These are phyloP conservation scores for Dianthus caryophyllus DNA, from an alignment of 148 eudicot genomes.

Conservation along the genomic window DNA sequence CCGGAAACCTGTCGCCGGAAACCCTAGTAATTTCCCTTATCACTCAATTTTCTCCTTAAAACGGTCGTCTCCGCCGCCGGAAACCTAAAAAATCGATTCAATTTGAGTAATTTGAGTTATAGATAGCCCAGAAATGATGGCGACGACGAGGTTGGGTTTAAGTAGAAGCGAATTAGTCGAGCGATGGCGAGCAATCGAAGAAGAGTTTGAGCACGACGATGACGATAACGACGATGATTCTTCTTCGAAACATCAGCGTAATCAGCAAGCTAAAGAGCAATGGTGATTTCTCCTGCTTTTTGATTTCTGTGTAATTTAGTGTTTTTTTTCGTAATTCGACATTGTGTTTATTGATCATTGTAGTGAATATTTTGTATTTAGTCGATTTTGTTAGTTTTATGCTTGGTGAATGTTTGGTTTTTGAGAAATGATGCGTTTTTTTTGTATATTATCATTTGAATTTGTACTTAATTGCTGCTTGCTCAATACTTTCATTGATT, in stretches of 20 bases:
- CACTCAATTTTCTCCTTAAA: neutral
- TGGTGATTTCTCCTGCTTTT: constrained; percentile 36
- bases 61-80: constrained; percentile 2
- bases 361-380: neutral
- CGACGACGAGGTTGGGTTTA: constrained; percentile 30
- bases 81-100: neutral
- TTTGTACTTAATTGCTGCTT: too few species aligned
- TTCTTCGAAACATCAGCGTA: constrained; percentile 34
- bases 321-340: neutral
- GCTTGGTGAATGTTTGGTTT: neutral
- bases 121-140: neutral
- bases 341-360: neutral
- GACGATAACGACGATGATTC: constrained; percentile 13
- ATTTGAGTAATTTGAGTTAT: neutral
- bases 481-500: too few species aligned
- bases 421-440: too few species aligned
- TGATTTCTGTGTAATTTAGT: neutral
- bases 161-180: constrained; percentile 54
- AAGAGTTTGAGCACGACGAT: constrained; percentile 31
- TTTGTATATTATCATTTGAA: too few species aligned
- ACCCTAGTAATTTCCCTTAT: too few species aligned
- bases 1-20: constrained; percentile 10
- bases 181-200: constrained; percentile 83
- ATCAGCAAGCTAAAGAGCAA: constrained; percentile 58
- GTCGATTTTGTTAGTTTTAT: neutral